These are phyloP conservation scores for Typha latifolia DNA, from an alignment of 176 grass and related monocot genomes.

Conservation along the genomic window DNA sequence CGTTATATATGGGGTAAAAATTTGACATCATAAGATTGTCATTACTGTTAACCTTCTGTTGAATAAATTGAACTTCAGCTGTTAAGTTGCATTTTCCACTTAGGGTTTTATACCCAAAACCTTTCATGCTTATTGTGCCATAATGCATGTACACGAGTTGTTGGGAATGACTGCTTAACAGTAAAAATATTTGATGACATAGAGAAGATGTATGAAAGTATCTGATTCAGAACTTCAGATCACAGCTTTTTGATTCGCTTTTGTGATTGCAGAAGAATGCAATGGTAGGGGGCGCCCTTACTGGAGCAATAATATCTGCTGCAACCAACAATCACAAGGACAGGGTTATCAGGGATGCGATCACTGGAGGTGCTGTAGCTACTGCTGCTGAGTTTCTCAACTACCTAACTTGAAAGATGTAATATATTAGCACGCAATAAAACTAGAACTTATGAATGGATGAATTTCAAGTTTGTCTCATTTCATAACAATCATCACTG, in stretches of 20 bases:
- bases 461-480: no score
- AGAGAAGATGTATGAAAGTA: not conserved
- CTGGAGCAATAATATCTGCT: constrained; percentile 58
- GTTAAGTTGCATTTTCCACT: no score
- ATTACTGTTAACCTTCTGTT: no score
- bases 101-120: no score
- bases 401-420: constrained; percentile 40
- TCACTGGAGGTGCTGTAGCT: constrained; percentile 56
- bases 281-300: constrained; percentile 52
- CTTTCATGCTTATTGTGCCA: no score
- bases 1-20: no score
- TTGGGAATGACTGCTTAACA: no score
- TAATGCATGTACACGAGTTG: no score
- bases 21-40: no score
- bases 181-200: not conserved
- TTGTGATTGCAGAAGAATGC: constrained; percentile 50
- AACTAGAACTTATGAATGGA: not conserved
- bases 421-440: not conserved
- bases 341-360: constrained; percentile 62
- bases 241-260: not conserved
- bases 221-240: not conserved
- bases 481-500: no score
- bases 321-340: constrained; percentile 35
- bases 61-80: no score
- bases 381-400: constrained; percentile 67